Percentiles rank a stretch among this genome's conserved stretches.
Conservation (phyloP, 768 basidiomycete genomes). For the Galerina marginata region DNA sequence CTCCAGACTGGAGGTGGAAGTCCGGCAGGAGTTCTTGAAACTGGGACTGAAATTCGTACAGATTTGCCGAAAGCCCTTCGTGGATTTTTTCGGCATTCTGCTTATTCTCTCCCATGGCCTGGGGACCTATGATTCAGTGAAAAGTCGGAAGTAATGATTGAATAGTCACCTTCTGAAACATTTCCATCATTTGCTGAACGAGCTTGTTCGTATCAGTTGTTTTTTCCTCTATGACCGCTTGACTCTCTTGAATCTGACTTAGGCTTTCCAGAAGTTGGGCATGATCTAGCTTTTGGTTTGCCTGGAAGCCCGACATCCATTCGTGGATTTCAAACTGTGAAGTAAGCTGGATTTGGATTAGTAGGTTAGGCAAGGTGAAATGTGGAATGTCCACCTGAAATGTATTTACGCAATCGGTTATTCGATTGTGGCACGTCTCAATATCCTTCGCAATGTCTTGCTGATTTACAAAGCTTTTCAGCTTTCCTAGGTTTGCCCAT, state of each 20-base stretch:
- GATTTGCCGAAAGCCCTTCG: slow-evolving; percentile 50
- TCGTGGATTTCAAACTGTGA: slow-evolving; percentile 50
- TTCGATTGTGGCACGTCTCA: slow-evolving; percentile 45
- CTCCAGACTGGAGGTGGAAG: slow-evolving; percentile 55
- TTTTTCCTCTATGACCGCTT: slow-evolving; percentile 38
- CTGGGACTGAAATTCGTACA: slow-evolving; percentile 55
- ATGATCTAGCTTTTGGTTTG: slow-evolving; percentile 46
- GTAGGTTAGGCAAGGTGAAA: too few relatives aligned
- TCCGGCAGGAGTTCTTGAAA: slow-evolving; percentile 54
- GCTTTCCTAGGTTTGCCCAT: slow-evolving; percentile 45
- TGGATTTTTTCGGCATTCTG: slow-evolving; percentile 39
- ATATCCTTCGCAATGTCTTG: slow-evolving; percentile 49
- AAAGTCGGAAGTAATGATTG: neutral
- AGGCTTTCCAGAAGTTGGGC: slow-evolving; percentile 47
- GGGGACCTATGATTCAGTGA: neutral
- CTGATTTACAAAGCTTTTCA: slow-evolving; percentile 53
- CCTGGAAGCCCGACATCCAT: slow-evolving; percentile 53
- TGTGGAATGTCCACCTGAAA: slow-evolving; percentile 44
- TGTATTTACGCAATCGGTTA: slow-evolving; percentile 50
- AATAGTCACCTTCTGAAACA: slow-evolving; percentile 52
- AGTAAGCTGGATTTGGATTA: slow-evolving; percentile 38
- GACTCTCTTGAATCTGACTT: slow-evolving; percentile 47
- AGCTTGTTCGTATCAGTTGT: slow-evolving; percentile 39
- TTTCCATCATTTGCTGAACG: slow-evolving; percentile 47
- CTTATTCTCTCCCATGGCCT: slow-evolving; percentile 41